Evolutionary conservation across 2,329 filamentous ascomycete species (phyloP).

Genomic region (Lachnellula suecica): DNA sequence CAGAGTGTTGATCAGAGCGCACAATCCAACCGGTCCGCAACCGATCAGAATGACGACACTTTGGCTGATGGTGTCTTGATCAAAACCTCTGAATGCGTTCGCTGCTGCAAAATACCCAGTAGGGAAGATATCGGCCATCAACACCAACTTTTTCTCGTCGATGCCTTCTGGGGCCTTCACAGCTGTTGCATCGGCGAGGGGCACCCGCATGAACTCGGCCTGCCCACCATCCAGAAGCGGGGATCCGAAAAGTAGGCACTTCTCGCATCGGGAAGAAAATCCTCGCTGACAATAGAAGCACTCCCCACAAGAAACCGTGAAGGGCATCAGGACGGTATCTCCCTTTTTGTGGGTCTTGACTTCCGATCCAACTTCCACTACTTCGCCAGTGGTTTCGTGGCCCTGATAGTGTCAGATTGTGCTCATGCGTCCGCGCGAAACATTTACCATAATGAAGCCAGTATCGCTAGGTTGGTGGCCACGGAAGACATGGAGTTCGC

Average conservation of each 20-base stretch:
- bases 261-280: conserved; percentile 74
- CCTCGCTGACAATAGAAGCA: conserved; percentile 87
- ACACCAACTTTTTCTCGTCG: conserved; percentile 70
- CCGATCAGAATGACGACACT: conserved; percentile 78
- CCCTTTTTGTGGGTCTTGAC: conserved; percentile 71
- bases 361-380: conserved; percentile 64
- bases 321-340: conserved; percentile 79
- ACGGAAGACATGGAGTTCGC: conserved; percentile 83
- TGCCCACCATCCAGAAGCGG: conserved; percentile 72
- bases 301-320: conserved; percentile 71
- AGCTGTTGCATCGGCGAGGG: conserved; percentile 77
- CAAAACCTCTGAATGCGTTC: conserved; percentile 69
- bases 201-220: conserved; percentile 80
- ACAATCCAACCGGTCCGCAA: conserved; percentile 83
- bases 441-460: conserved; percentile 51
- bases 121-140: conserved; percentile 94
- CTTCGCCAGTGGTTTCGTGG: conserved; percentile 81
- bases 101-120: conserved; percentile 81
- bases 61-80: conserved; percentile 54
- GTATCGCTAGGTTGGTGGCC: conserved; percentile 72
- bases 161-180: conserved; percentile 72
- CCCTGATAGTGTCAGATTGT: conserved; percentile 51
- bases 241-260: conserved; percentile 70
- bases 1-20: conserved; percentile 76
- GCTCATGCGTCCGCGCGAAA: neutral